Conservation (phyloP, 768 basidiomycete genomes). For the Hypholoma fasciculare region DNA sequence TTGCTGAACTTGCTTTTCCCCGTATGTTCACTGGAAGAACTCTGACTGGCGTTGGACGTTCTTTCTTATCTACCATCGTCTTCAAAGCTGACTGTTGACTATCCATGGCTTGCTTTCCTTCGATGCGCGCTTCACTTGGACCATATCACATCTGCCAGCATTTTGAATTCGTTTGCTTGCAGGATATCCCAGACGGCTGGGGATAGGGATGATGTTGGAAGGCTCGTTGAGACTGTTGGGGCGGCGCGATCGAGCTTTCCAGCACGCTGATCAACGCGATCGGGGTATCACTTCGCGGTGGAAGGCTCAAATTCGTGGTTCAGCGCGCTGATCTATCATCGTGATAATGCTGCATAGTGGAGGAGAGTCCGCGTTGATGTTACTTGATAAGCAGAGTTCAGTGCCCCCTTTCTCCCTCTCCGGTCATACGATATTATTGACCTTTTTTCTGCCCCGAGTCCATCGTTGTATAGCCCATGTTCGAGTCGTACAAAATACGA, state of each 20-base stretch:
- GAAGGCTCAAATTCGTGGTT: too few relatives aligned
- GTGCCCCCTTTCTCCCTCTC: neutral
- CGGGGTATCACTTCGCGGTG: too few relatives aligned
- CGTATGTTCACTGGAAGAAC: too few relatives aligned
- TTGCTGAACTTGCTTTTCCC: too few relatives aligned
- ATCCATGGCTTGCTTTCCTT: neutral
- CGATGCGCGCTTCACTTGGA: too few relatives aligned
- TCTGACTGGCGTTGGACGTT: neutral
- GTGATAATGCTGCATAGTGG: neutral
- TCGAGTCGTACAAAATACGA: slow-evolving; percentile 5
- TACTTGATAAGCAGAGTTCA: neutral
- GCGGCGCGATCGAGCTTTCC: too few relatives aligned
- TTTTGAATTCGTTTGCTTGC: too few relatives aligned
- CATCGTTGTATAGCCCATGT: neutral
- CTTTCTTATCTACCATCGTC: neutral
- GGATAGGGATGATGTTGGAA: too few relatives aligned
- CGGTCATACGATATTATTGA: slow-evolving; percentile 1
- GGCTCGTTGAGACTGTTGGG: too few relatives aligned
- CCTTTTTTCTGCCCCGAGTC: neutral
- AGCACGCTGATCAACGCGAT: too few relatives aligned
- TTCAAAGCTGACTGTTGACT: neutral
- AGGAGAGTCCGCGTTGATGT: neutral
- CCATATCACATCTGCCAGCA: too few relatives aligned
- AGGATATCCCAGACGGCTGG: too few relatives aligned
- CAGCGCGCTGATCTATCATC: neutral